A percentile compares a stretch with the other conserved stretches of the same genome.
Conservation (phyloP, 768 basidiomycete genomes). For the Coprinellus micaceus region DNA sequence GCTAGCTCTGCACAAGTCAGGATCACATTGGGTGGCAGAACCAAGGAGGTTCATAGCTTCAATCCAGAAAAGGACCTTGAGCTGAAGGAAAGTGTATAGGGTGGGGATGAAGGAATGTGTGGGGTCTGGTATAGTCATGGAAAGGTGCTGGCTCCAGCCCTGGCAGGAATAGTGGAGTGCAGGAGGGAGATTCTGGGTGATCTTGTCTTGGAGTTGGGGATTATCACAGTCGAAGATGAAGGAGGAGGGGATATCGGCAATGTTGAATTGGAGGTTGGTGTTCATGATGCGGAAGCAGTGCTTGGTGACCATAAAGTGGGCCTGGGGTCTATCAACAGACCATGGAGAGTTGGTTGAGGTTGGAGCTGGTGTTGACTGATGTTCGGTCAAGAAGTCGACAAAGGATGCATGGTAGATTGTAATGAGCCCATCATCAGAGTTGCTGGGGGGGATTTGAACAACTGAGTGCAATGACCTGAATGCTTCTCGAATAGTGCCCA, state of each 20-base stretch:
- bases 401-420: slow-evolving; percentile 1
- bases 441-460: background rate
- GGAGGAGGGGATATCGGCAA: slow-evolving; percentile 15
- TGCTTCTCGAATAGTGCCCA: background rate
- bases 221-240: slow-evolving; percentile 14
- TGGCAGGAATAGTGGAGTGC: slow-evolving; percentile 8
- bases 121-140: background rate
- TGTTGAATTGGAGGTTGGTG: slow-evolving; percentile 15
- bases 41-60: slow-evolving; percentile 10
- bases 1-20: background rate
- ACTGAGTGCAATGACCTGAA: background rate
- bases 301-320: too few species aligned
- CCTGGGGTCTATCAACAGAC: too few species aligned
- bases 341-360: too few species aligned
- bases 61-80: slow-evolving; percentile 8
- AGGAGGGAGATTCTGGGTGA: slow-evolving; percentile 11
- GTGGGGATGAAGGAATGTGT: background rate
- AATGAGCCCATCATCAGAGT: background rate
- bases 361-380: too few species aligned
- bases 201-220: background rate
- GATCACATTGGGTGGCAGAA: background rate
- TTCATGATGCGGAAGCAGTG: slow-evolving; percentile 18
- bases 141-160: slow-evolving; percentile 12
- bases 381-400: background rate
- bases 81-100: slow-evolving; percentile 6